Conservation (phyloP, 768 basidiomycete species). For the Kwoniella bestiolae region DNA sequence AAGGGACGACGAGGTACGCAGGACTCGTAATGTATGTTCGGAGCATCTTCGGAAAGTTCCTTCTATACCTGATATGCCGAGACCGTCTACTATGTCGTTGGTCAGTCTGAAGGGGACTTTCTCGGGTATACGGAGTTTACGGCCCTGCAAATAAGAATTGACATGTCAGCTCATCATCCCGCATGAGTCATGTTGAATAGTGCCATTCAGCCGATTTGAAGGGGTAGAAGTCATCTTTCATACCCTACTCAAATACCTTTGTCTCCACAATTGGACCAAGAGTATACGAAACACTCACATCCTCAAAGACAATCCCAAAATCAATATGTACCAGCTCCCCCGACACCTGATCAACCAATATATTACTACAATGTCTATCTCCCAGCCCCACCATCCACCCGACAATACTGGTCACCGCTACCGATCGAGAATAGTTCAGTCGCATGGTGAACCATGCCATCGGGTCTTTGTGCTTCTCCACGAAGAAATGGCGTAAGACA, state of each 20-base stretch:
- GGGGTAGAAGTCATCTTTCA: neutral
- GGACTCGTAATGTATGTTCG: constrained; percentile 89
- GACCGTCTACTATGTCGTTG: constrained; percentile 87
- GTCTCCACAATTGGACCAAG: too few relatives aligned
- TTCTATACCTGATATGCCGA: constrained; percentile 85
- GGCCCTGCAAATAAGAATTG: constrained; percentile 72
- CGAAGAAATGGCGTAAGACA: constrained; percentile 93
- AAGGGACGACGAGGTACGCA: constrained; percentile 80
- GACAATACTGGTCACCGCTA: constrained; percentile 90
- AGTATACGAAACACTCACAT: constrained; percentile 64
- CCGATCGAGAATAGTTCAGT: constrained; percentile 85
- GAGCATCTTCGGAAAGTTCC: constrained; percentile 95
- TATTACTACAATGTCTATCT: constrained; percentile 89
- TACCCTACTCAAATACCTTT: too few relatives aligned
- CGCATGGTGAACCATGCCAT: constrained; percentile 91
- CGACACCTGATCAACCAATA: constrained; percentile 77
- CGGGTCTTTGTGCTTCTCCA: constrained; percentile 83
- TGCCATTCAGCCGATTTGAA: neutral
- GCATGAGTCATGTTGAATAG: too few relatives aligned
- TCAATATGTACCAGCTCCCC: constrained; percentile 96
- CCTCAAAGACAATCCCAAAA: constrained; percentile 94
- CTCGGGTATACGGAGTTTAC: constrained; percentile 76
- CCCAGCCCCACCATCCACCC: constrained; percentile 91
- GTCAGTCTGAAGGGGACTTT: constrained; percentile 94
- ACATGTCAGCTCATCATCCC: too few relatives aligned